A percentile compares a stretch with the other conserved stretches of the same genome.
Evolutionary conservation across 257 asterid genomes (phyloP).

Genomic region (Craterostigma plantagineum): DNA sequence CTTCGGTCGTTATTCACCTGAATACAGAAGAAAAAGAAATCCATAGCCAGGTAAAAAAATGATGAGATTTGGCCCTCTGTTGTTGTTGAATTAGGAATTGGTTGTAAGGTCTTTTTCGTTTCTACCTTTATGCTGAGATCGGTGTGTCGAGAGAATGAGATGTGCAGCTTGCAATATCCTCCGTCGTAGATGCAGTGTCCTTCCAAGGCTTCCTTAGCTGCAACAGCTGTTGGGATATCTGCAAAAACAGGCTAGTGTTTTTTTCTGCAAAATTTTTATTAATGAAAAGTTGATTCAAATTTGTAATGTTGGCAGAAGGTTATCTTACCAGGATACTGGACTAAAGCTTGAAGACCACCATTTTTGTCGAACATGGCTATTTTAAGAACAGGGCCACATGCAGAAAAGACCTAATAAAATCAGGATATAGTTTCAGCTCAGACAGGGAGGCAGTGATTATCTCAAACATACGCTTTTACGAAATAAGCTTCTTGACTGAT

Average conservation of each 20-base stretch:
- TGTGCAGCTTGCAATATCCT: slow-evolving; percentile 94
- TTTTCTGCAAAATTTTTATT: not conserved
- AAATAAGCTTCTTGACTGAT: too few species aligned
- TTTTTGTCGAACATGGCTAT: slow-evolving; percentile 59
- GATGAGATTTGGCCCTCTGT: not conserved
- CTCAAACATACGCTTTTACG: too few species aligned
- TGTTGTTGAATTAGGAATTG: too few species aligned
- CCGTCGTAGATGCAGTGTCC: slow-evolving; percentile 98
- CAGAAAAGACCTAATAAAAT: slow-evolving; percentile 30
- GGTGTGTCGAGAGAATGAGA: slow-evolving; percentile 88
- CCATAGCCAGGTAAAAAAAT: too few species aligned
- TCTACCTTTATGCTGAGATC: slow-evolving; percentile 90
- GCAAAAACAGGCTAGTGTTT: slow-evolving; percentile 13
- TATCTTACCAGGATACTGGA: slow-evolving; percentile 49
- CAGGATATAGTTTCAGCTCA: not conserved
- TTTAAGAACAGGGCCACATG: slow-evolving; percentile 44
- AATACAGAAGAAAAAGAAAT: too few species aligned
- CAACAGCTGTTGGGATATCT: slow-evolving; percentile 93
- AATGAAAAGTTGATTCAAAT: not conserved
- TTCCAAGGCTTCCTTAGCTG: slow-evolving; percentile 91
- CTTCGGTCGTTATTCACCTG: slow-evolving; percentile 86
- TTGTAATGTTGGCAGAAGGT: not conserved
- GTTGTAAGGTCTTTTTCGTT: not conserved
- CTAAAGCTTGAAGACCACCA: slow-evolving; percentile 53
- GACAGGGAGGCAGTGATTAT: too few species aligned